Conservation (phyloP, 2,329 filamentous ascomycete genomes). For the Ambrosiella cleistominuta region DNA sequence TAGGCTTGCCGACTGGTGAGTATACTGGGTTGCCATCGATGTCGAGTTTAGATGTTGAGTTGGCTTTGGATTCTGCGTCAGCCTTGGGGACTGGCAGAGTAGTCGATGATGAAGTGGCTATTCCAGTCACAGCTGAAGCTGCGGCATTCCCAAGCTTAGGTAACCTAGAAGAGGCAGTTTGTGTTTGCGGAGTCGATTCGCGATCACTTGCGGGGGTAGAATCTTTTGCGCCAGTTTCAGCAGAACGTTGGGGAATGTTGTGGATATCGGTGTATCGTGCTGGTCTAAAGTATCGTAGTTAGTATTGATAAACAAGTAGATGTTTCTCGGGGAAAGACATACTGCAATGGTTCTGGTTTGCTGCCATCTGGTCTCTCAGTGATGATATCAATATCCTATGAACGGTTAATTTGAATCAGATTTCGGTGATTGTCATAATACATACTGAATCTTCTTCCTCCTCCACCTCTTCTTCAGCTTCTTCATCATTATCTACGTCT, state of each 20-base stretch:
- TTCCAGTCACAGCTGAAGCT: slow-evolving; percentile 15
- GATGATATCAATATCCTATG: slow-evolving; percentile 49
- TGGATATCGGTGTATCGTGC: slow-evolving; percentile 47
- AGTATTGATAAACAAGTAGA: not conserved
- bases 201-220: slow-evolving; percentile 18
- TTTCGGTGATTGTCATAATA: not conserved
- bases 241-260: slow-evolving; percentile 44
- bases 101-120: not conserved
- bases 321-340: slow-evolving; percentile 18
- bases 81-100: slow-evolving; percentile 20
- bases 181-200: slow-evolving; percentile 20
- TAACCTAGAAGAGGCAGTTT: slow-evolving; percentile 22
- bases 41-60: slow-evolving; percentile 69
- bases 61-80: slow-evolving; percentile 41
- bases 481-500: slow-evolving; percentile 43
- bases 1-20: slow-evolving; percentile 61
- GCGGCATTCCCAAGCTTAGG: slow-evolving; percentile 19
- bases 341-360: slow-evolving; percentile 41
- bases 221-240: slow-evolving; percentile 31
- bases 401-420: not conserved
- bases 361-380: slow-evolving; percentile 48
- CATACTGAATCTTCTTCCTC: slow-evolving; percentile 27
- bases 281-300: slow-evolving; percentile 26
- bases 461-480: slow-evolving; percentile 42
- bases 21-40: slow-evolving; percentile 69